phyloP scores from a whole-genome alignment of 805 yeast species.

The Myxozyma kluyveri region DNA sequence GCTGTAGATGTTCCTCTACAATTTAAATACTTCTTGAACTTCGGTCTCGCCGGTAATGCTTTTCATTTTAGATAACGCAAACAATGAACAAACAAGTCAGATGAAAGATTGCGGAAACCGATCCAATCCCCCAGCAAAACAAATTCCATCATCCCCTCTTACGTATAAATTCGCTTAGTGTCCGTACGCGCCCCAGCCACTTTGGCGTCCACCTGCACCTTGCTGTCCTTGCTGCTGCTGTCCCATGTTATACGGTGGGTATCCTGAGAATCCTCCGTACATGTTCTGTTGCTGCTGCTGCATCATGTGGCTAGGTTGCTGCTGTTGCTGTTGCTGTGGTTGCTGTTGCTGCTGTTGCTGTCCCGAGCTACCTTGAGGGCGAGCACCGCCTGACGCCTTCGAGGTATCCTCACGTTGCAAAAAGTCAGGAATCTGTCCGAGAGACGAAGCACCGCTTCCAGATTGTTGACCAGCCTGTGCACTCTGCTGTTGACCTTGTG shows the following conservation, averaged over 20 bases:
- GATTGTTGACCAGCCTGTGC: constrained; percentile 12
- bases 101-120: no score
- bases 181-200: constrained; percentile 27
- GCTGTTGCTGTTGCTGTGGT: constrained; percentile 24
- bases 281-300: constrained; percentile 26
- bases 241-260: constrained; percentile 25
- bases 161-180: constrained; percentile 8
- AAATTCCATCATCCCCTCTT: no score
- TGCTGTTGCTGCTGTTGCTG: constrained; percentile 19
- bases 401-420: constrained; percentile 28
- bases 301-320: constrained; percentile 19
- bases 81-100: no score
- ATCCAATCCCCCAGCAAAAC: no score
- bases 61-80: no score
- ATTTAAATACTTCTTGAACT: no score
- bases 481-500: neutral
- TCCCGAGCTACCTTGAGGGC: constrained; percentile 16
- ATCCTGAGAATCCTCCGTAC: constrained; percentile 28
- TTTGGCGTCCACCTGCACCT: constrained; percentile 18
- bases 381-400: constrained; percentile 17
- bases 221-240: constrained; percentile 18
- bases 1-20: no score
- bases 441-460: constrained; percentile 14
- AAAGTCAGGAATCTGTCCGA: constrained; percentile 31
- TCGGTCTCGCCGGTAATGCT: no score